These are phyloP conservation scores for Aspergillus candidus DNA, from an alignment of 2,329 filamentous ascomycete genomes.

Conservation along the genomic window DNA sequence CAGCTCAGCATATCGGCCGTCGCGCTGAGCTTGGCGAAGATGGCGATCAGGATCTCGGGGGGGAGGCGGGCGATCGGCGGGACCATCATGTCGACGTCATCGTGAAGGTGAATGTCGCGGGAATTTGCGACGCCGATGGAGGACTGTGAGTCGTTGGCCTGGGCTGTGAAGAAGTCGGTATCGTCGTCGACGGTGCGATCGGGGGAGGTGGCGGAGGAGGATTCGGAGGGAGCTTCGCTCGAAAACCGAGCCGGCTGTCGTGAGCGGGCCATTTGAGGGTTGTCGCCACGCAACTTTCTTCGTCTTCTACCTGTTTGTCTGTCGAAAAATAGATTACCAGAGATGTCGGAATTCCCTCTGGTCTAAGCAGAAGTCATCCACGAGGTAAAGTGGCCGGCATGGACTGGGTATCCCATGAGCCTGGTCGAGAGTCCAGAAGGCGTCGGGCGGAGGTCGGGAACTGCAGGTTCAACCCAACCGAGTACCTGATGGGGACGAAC, in stretches of 20 bases:
- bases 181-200: constrained; percentile 69
- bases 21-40: constrained; percentile 77
- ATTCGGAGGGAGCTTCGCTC: constrained; percentile 38
- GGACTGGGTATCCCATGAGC: too few relatives aligned
- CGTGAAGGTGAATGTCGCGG: constrained; percentile 64
- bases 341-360: too few relatives aligned
- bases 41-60: constrained; percentile 87
- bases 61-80: constrained; percentile 75
- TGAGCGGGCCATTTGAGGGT: constrained; percentile 31
- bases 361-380: too few relatives aligned
- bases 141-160: constrained; percentile 83
- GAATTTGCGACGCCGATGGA: constrained; percentile 77
- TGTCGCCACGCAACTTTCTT: not conserved
- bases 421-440: too few relatives aligned
- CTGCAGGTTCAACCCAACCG: too few relatives aligned
- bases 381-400: too few relatives aligned
- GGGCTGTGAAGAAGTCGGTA: constrained; percentile 82
- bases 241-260: constrained; percentile 31
- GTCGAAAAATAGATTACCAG: too few relatives aligned
- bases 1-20: constrained; percentile 74
- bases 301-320: too few relatives aligned
- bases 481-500: too few relatives aligned
- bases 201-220: constrained; percentile 42
- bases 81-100: constrained; percentile 32
- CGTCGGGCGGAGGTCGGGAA: too few relatives aligned